Evolutionary conservation across 2,329 filamentous ascomycete genomes (phyloP), one percentile per base, ranked within the genome.

Genomic region (Fonsecaea pedrosoi): DNA sequence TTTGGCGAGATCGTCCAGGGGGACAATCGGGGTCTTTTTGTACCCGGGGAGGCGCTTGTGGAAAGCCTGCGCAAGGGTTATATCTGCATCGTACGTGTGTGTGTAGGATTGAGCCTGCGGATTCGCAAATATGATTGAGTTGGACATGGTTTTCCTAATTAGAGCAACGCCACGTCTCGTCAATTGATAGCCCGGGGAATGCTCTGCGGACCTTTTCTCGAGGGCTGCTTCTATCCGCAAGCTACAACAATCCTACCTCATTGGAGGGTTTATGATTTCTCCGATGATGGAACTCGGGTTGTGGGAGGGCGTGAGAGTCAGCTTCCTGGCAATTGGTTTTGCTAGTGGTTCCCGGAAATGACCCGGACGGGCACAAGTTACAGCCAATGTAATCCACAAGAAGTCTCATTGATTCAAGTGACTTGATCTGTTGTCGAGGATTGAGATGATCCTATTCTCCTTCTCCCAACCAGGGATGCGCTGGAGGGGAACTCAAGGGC

Each of bases 1-100:
- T 2, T 78, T 71, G 0, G 90, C 89, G 0, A 92, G 69, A 0
- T 77, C 72, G 0, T 82, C 79, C 0, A 92, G 79, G 0, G 79
- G 70, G 8, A 84, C 75, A 0, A 92, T 80, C 2, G 83, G 82
- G 0, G 89, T 90, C 7, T 78, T 76, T 4, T 78, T 74, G 73
- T 89, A 91, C 45, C 80, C 76, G 1, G 87, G 87, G 1, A 92
- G 81, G 1, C 77, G 79, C 35, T 78, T 73, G 72, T 92, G 90
- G 75, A 91, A 90, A 13, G 38, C 53, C 58, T 67, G 69, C 21
- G 65, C 66, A 1, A 62, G 68, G 13, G 34, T 60, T 30, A 66
- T 53, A 32, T 69, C 54, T 12, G 65, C 56, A 18, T 67, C 48
- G 21, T 65, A 50, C 4, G 53, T 34, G 38, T 65, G 62, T 4